A percentile compares a stretch with the other conserved stretches of the same genome.
Evolutionary conservation across 2,329 filamentous ascomycete species (phyloP).

Genomic region (Chrysosphaeria jannelii): DNA sequence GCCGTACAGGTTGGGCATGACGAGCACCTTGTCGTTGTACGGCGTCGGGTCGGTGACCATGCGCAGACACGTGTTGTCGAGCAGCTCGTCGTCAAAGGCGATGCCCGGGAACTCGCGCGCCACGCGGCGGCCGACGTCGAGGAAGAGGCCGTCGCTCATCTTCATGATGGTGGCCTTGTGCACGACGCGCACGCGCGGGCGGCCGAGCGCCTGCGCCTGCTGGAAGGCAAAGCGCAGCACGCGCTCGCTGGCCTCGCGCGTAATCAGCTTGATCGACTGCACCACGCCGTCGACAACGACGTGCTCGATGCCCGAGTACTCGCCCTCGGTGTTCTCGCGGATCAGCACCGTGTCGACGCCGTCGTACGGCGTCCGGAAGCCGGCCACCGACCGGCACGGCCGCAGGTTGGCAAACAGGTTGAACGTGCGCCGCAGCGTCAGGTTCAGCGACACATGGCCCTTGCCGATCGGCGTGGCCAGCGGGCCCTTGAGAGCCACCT

Average conservation of each 20-base stretch:
- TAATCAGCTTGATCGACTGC: constrained; percentile 99
- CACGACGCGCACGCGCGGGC: constrained; percentile 87
- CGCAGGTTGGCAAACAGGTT: constrained; percentile 99
- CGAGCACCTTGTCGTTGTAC: constrained; percentile 98
- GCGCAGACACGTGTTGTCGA: constrained; percentile 98
- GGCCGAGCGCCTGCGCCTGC: constrained; percentile 75
- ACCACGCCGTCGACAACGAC: constrained; percentile 93
- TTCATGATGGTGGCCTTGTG: constrained; percentile 99
- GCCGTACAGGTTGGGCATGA: constrained; percentile 95
- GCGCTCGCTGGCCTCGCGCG: constrained; percentile 73
- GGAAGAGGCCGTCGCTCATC: constrained; percentile 97
- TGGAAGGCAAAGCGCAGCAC: constrained; percentile 96
- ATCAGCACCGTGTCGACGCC: constrained; percentile 91
- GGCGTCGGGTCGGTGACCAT: constrained; percentile 88
- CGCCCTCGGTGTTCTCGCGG: constrained; percentile 97
- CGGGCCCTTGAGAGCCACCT: constrained; percentile 92
- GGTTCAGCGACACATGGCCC: constrained; percentile 95
- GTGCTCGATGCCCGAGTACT: constrained; percentile 98
- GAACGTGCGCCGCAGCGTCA: constrained; percentile 94
- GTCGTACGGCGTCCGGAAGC: constrained; percentile 97
- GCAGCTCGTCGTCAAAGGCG: constrained; percentile 89
- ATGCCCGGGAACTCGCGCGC: constrained; percentile 88
- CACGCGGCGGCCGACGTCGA: constrained; percentile 57
- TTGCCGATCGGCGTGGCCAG: constrained; percentile 95
- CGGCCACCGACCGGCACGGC: constrained; percentile 85